Evolutionary conservation across 257 asterid species (phyloP), one percentile per base, ranked within the genome.

Genomic region (Przewalskia tangutica): DNA sequence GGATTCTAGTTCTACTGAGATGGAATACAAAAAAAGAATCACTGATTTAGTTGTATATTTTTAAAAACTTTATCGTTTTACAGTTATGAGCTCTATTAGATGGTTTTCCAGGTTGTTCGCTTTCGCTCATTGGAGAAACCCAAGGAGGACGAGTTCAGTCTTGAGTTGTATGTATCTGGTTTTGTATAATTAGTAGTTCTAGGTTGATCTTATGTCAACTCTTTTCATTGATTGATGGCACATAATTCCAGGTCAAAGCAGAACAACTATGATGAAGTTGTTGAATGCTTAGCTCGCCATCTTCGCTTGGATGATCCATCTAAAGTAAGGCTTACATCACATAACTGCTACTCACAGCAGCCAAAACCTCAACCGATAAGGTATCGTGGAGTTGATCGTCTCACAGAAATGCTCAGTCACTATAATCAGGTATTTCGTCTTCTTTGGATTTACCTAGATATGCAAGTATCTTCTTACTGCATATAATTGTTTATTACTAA

Each of bases 271-370:
- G 97, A 94, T 86, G 97, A 92, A 81, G 97, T 94, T 84, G 97
- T 94, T 50, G 94, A 94, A 87, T 83, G 84, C 68, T 90, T 92
- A 83, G 95, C 98, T 59, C 95, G 88, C 50, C 92, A 86, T 83
- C 93, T 92, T 85, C 89, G 85, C 64, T 85, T 92, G 92, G 92
- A 91, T 36, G 98, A 94, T 85, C 92, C 98, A 50, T 88, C 97
- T 23, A 92, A 91, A 88, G 88, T 94, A 67, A 85, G 98, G 89
- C 97, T 94, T 84, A 94, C 97, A 16, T 75, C 98, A n/a, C 97
- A 94, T 82, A 94, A 94, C 85, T 92, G 97, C 86, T 94, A 94
- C 66, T 94, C 98, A 23, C 97, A 92, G 88, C 97, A 94, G 86
- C 98, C 98, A 63, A 94, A 94, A 86, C 98, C 97, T 60, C 92